Conservation (phyloP, 2,329 filamentous ascomycete species). For the Cladosporium oxysporum region DNA sequence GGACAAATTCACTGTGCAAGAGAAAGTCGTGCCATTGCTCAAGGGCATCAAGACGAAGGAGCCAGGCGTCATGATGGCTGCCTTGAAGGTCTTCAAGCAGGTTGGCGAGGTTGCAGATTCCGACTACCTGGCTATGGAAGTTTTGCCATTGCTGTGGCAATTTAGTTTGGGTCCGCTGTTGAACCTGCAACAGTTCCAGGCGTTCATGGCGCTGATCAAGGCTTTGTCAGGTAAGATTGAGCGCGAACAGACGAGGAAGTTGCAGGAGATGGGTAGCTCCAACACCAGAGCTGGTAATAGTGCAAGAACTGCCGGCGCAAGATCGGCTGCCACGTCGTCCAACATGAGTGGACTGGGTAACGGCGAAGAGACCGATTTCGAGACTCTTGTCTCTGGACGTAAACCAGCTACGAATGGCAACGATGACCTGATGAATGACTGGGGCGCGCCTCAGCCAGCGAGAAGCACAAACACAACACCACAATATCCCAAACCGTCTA, state of each 20-base stretch:
- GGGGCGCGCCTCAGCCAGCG: slow-evolving; percentile 41
- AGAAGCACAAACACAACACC: slow-evolving; percentile 26
- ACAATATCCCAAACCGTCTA: slow-evolving; percentile 11
- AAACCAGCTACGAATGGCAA: slow-evolving; percentile 41
- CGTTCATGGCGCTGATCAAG: slow-evolving; percentile 88
- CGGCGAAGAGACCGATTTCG: slow-evolving; percentile 76
- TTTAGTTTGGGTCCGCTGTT: slow-evolving; percentile 90
- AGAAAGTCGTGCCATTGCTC: slow-evolving; percentile 89
- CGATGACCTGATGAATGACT: slow-evolving; percentile 45
- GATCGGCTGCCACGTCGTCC: slow-evolving; percentile 57
- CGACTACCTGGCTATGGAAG: slow-evolving; percentile 89
- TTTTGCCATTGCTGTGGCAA: slow-evolving; percentile 84
- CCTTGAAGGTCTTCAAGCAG: slow-evolving; percentile 79
- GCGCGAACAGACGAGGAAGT: slow-evolving; percentile 81
- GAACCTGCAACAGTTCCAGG: slow-evolving; percentile 79
- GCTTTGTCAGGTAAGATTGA: slow-evolving; percentile 77
- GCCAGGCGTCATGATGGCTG: slow-evolving; percentile 94
- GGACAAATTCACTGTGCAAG: slow-evolving; percentile 97
- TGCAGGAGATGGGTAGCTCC: slow-evolving; percentile 75
- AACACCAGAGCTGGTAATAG: slow-evolving; percentile 32
- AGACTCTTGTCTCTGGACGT: slow-evolving; percentile 81
- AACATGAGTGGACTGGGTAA: slow-evolving; percentile 54
- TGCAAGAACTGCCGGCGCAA: slow-evolving; percentile 57
- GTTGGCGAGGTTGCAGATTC: slow-evolving; percentile 80
- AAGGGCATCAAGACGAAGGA: slow-evolving; percentile 97